Percentiles rank a stretch among this genome's conserved stretches.
phyloP scores from a whole-genome alignment of 768 basidiomycete species.

The Auricularia auricula-judae region DNA sequence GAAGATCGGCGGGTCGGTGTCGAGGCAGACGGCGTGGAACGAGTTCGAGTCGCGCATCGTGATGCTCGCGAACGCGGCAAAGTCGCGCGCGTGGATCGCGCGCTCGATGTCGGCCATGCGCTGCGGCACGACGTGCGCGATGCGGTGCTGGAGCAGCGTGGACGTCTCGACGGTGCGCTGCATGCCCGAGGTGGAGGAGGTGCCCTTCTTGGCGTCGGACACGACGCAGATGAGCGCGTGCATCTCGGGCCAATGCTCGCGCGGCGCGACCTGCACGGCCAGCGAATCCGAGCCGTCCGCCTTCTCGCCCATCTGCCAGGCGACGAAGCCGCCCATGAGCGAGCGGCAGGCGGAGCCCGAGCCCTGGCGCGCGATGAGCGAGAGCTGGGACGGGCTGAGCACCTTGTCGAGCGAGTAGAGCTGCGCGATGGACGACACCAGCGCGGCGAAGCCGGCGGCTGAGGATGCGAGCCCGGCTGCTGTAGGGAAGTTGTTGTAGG shows the following conservation, averaged over 20 bases:
- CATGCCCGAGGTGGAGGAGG: conserved; percentile 92
- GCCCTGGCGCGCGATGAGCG: conserved; percentile 91
- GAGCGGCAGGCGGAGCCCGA: conserved; percentile 97
- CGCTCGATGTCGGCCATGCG: conserved; percentile 74
- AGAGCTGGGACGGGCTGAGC: conserved; percentile 62
- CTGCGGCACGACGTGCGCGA: conserved; percentile 72
- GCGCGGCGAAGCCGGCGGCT: conserved; percentile 93
- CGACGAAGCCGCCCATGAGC: conserved; percentile 94
- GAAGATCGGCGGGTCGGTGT: conserved; percentile 96
- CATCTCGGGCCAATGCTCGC: conserved; percentile 86
- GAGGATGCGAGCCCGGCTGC: conserved; percentile 97
- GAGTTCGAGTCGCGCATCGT: conserved; percentile 98
- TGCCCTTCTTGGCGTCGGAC: conserved; percentile 91
- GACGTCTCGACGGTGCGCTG: conserved; percentile 95
- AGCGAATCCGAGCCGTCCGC: conserved; percentile 74
- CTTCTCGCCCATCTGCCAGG: conserved; percentile 71
- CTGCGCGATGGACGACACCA: conserved; percentile 77
- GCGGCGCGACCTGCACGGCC: conserved; percentile 78
- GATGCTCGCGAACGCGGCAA: conserved; percentile 77
- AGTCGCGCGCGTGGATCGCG: conserved; percentile 73
- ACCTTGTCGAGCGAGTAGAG: conserved; percentile 69
- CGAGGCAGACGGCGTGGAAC: conserved; percentile 96
- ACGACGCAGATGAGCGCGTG: conserved; percentile 98
- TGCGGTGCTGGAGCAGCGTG: conserved; percentile 76
- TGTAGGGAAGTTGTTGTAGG: conserved; percentile 98